These are phyloP conservation scores for Torrubiella hemipterigena DNA, from an alignment of 2,329 filamentous ascomycete species.

Conservation along the genomic window DNA sequence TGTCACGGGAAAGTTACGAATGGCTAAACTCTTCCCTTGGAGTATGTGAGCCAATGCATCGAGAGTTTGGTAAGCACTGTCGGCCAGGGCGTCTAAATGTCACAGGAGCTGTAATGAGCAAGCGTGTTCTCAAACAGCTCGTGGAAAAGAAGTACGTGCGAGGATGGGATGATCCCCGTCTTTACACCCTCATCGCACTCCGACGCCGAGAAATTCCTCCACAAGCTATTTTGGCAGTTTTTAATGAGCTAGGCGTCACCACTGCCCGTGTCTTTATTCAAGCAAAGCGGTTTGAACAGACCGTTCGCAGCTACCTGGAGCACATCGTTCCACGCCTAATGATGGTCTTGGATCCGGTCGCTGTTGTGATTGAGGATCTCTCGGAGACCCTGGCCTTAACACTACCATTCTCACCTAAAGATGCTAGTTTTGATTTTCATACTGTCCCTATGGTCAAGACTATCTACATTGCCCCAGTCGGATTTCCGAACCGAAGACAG, in stretches of 20 bases:
- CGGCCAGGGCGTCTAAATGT: conserved; percentile 43
- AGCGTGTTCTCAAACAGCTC: conserved; percentile 70
- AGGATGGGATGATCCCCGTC: conserved; percentile 81
- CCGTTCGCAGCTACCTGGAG: conserved; percentile 76
- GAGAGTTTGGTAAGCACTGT: conserved; percentile 49
- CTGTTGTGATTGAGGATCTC: conserved; percentile 69
- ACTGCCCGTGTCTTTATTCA: conserved; percentile 71
- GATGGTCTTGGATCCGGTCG: conserved; percentile 77
- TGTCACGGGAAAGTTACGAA: conserved; percentile 78
- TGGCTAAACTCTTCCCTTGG: conserved; percentile 73
- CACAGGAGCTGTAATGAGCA: conserved; percentile 74
- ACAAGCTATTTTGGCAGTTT: conserved; percentile 76
- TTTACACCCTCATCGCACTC: conserved; percentile 78
- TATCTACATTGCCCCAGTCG: conserved; percentile 72
- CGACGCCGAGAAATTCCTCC: conserved; percentile 78
- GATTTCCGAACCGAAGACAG: conserved; percentile 69
- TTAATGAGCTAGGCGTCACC: conserved; percentile 84
- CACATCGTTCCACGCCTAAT: conserved; percentile 78
- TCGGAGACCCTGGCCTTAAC: conserved; percentile 44
- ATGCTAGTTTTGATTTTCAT: conserved; percentile 52
- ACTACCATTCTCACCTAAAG: conserved; percentile 73
- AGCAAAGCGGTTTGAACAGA: conserved; percentile 71
- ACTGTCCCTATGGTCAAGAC: conserved; percentile 56
- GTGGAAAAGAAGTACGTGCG: conserved; percentile 65
- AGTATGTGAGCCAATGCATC: conserved; percentile 86